Base-by-base conservation (phyloP, 495 filamentous ascomycete species). In the Cryomyces minteri region DNA sequence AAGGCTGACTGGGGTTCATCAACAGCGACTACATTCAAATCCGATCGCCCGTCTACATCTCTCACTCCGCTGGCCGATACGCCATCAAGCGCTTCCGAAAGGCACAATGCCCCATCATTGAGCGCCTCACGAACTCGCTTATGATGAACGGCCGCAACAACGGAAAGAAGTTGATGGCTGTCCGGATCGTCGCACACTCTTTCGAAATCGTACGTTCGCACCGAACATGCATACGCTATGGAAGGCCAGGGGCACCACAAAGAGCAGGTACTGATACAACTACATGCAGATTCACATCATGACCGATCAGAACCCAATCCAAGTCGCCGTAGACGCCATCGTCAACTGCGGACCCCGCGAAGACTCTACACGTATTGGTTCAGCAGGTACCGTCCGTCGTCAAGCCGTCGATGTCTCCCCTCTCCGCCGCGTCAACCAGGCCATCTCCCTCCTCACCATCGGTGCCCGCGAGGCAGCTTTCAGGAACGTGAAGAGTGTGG, bases 101-200 rank as follows among this genome's bases (percentile, higher is more conserved):
- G 79, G 88, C 92, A 63, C 88, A 96, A 79, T 96, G 90, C 81
- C 90, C 90, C 56, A 96, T 99, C 77, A 94, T 99, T 59, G 90
- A 99, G 82, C 88, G 90, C 65, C 80, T 99, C 50, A 96, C 92
- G 72, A 99, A 99, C 79, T 96, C 90, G 29, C 79, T 99, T 57
- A 99, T 99, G 90, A 96, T 96, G 92, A 94, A 99, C 77, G 90
- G 90, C 64, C 92, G 90, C 70, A 99, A 99, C 80, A 96, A 93
- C 83, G 90, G 90, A 70, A 99, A 99, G 82, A 99, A 99, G 84
- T 80, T 96, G 54, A 93, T 92, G 85, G 92, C 90, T 63, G 87
- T 95, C 66, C 87, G 90, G 67, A 99, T 99, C 53, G 88, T 99
- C 60, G 88, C 88, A 51, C 90, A 99, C 72, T 68, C 88, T 57